phyloP scores from a whole-genome alignment of 192 early-diverging fungal genomes.

The Coemansia biformis region DNA sequence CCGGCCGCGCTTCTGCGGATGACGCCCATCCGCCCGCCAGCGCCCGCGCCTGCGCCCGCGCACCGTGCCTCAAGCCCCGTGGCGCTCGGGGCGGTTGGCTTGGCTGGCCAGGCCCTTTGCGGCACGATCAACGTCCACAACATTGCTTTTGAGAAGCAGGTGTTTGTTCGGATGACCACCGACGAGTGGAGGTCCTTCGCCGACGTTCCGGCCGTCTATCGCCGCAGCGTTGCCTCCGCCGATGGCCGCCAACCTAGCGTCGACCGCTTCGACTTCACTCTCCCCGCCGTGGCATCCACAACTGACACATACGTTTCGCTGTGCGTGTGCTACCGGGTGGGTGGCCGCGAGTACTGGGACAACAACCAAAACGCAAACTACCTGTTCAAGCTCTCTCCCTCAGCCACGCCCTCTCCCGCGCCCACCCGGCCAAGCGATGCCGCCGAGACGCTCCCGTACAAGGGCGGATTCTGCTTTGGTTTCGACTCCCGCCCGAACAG shows the following conservation, averaged over 20 bases:
- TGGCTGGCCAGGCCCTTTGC: slow-evolving; percentile 44
- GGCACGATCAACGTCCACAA: slow-evolving; percentile 80
- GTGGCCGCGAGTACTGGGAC: slow-evolving; percentile 81
- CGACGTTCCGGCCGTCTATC: slow-evolving; percentile 64
- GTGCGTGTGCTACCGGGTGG: slow-evolving; percentile 65
- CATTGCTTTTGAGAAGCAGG: slow-evolving; percentile 76
- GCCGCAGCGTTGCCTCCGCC: slow-evolving; percentile 49
- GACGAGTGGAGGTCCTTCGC: slow-evolving; percentile 71
- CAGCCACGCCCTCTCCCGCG: too few relatives aligned
- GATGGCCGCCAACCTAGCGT: slow-evolving; percentile 44
- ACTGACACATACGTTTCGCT: slow-evolving; percentile 51
- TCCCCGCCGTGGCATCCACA: slow-evolving; percentile 33
- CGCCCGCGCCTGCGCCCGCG: slow-evolving; percentile 33
- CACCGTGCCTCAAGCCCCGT: slow-evolving; percentile 51
- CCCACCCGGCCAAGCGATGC: too few relatives aligned
- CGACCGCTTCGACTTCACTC: slow-evolving; percentile 67
- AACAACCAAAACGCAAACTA: slow-evolving; percentile 88
- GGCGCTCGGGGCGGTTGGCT: slow-evolving; percentile 53
- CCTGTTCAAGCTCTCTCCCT: slow-evolving; percentile 45
- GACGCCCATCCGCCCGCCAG: slow-evolving; percentile 24
- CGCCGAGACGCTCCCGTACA: too few relatives aligned
- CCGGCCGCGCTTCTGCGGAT: neutral
- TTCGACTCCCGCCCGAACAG: neutral
- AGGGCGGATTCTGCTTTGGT: neutral
- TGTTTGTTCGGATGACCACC: slow-evolving; percentile 68